Evolutionary conservation across 2,329 filamentous ascomycete species (phyloP), one percentile per base, ranked within the genome.

Genomic region (Exophiala mesophila): DNA sequence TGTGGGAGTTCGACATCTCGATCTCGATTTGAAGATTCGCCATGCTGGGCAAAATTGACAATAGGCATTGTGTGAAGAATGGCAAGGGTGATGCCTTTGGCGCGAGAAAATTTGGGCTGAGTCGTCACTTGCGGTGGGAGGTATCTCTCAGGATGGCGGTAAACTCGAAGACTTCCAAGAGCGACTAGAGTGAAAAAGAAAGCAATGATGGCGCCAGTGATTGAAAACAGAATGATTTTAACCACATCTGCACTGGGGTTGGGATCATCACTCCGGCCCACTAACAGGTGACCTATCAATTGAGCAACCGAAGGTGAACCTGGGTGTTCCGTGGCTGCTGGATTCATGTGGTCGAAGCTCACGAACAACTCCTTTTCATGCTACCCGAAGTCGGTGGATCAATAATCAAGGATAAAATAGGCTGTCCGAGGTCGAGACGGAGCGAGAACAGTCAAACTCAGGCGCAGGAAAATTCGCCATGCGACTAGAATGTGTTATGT

Each of bases 141-240:
- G 18, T 39, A 39, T 19, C 37, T 24, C 32, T 39, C 37, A 19
- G 37, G 37, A 21, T 39, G 37, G 16, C 16, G 37, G 23, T 39
- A 39, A 9, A 32, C 37, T 30, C 26, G 37, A 39, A 39, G 6
- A 19, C 9, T 20, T n/a, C 37, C 26, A 17, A 39, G 15, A 16
- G 32, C 15, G 17, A 29, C 37, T 15, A 39, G 15, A 5, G 28
- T 21, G 18, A 12, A 24, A 31, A 39, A 32, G 17, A 39, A 31
- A 20, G 37, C 37, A 32, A 39, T 7, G 26, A 39, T 31, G 16
- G 28, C 15, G 28, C 37, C 37, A 3, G 37, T 39, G 10, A 39
- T 16, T 13, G 28, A 16, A 13, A 39, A 39, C 24, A 39, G 37
- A 15, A 39, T 24, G 28, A 39, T 39, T 29, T 39, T 39, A 9